Base-by-base conservation (phyloP, 225 moss, liverwort and hornwort species). In the Polytrichum commune region DNA sequence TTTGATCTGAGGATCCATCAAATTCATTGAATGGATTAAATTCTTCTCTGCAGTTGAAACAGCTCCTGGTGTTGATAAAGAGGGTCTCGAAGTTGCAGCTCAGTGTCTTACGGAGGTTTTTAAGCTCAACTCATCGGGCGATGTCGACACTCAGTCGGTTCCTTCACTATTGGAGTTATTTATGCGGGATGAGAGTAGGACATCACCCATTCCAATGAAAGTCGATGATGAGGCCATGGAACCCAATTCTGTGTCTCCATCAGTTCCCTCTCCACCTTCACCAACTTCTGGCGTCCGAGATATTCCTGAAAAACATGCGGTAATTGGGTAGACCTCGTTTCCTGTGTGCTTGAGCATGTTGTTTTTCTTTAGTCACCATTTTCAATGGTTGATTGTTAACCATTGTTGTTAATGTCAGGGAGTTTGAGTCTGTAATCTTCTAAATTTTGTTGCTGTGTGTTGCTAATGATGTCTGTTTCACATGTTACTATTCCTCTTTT, bases 81-180 rank as follows among this genome's bases (percentile, higher is more conserved):
- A 88, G 63, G 88, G 85, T 24, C 61, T 88, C n/a, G 88, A 88
- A 55, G 88, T 88, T 60, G 88, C 88, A 61, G 75, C 74, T 22
- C 84, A 88, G 75, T 88, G 88, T 29, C 75, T 88, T 22, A 71
- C 82, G 1, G 82, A 88, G 62, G 88, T 85, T 53, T 88, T 88
- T 62, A 73, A 79, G 67, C 69, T 85, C 38, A 60, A 73, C 22
- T 46, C 62, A 54, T 29, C 65, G 22, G 73, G 18, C 16, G 46
- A 71, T 71, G 69, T 46, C 25, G 75, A 85, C 67, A 24, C 70
- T n/a, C 19, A 71, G 57, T 67, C 66, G 18, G 13, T 76, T n/a
- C 63, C 80, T 55, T 76, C 88, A 29, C 76, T 88, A 68, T 74
- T 82, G 16, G 85, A 85, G 1, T 65, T 88, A 28, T 88, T 88